Conservation (phyloP, 371 early-diverging fungal genomes). For the Thermomucor indicae-seudaticae region DNA sequence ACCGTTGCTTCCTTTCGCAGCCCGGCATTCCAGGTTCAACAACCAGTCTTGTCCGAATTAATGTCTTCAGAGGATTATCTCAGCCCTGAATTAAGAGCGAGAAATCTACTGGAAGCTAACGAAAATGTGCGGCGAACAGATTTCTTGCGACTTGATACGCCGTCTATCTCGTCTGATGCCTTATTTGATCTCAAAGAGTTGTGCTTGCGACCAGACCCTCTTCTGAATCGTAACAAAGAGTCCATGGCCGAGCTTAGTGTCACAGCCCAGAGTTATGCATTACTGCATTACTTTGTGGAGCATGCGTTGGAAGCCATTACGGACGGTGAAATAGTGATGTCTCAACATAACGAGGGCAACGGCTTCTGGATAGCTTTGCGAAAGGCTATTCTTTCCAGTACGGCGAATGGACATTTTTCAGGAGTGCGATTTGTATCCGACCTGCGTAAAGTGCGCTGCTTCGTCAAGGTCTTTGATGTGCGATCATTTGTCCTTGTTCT, state of each 20-base stretch:
- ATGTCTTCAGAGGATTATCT: no score
- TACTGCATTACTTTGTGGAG: conserved; percentile 47
- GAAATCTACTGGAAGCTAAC: no score
- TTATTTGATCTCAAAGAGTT: conserved; percentile 1
- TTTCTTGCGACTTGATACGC: no score
- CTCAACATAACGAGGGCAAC: conserved; percentile 40
- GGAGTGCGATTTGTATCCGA: conserved; percentile 20
- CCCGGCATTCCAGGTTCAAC: conserved; percentile 22
- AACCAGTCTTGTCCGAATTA: no score
- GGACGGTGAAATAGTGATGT: conserved; percentile 55
- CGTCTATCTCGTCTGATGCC: background rate
- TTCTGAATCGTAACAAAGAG: conserved; percentile 23
- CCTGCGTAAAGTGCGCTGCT: conserved; percentile 55
- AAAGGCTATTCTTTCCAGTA: conserved; percentile 18
- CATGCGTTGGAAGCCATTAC: conserved; percentile 40
- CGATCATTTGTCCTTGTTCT: conserved; percentile 63
- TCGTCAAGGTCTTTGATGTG: conserved; percentile 62
- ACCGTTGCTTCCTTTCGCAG: conserved; percentile 38
- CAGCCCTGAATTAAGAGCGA: no score
- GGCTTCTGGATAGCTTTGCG: conserved; percentile 35
- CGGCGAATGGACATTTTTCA: conserved; percentile 12
- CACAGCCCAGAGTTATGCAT: conserved; percentile 21
- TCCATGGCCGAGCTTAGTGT: conserved; percentile 16
- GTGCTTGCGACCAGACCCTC: conserved; percentile 22
- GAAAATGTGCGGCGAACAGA: no score